phyloP scores from a whole-genome alignment of 805 yeast species.

The Zygoascus flipseniorum region DNA sequence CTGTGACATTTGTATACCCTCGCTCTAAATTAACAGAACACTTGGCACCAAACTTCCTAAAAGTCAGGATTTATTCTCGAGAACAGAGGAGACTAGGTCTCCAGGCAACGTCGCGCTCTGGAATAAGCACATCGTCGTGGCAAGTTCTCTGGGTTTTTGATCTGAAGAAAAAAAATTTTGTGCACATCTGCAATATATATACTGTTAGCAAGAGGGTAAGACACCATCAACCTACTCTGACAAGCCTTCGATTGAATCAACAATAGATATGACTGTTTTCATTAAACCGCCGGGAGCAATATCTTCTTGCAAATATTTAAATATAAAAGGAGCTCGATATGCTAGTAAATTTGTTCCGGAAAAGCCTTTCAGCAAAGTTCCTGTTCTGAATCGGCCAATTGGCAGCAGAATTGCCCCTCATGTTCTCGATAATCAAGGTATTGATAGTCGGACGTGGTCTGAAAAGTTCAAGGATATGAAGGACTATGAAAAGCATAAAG shows the following conservation, averaged over 20 bases:
- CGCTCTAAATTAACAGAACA: slow-evolving; percentile 19
- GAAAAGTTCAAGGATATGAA: slow-evolving; percentile 40
- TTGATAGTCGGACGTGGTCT: slow-evolving; percentile 30
- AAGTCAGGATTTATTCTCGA: slow-evolving; percentile 28
- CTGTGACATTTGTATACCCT: slow-evolving; percentile 28
- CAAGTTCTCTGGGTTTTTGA: slow-evolving; percentile 31
- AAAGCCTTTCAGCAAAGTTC: slow-evolving; percentile 10
- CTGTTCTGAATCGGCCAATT: slow-evolving; percentile 35
- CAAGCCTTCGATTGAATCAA: neutral
- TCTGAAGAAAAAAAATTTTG: slow-evolving; percentile 17
- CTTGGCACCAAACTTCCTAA: slow-evolving; percentile 31
- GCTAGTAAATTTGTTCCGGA: neutral
- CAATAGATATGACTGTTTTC: neutral
- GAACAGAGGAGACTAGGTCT: slow-evolving; percentile 20
- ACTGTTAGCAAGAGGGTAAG: neutral
- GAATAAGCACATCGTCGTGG: slow-evolving; percentile 28
- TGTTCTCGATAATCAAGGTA: slow-evolving; percentile 32
- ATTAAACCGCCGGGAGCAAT: too few relatives aligned
- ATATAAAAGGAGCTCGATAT: neutral
- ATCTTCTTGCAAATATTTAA: too few relatives aligned
- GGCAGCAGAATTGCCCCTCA: slow-evolving; percentile 37
- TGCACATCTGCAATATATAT: neutral
- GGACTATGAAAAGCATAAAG: slow-evolving; percentile 40
- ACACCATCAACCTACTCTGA: neutral
- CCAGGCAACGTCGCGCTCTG: slow-evolving; percentile 30